A percentile compares a stretch with the other conserved stretches of the same genome.
phyloP scores from a whole-genome alignment of 1,284 basidiomycete genomes.

The Ganoderma meredithae region DNA sequence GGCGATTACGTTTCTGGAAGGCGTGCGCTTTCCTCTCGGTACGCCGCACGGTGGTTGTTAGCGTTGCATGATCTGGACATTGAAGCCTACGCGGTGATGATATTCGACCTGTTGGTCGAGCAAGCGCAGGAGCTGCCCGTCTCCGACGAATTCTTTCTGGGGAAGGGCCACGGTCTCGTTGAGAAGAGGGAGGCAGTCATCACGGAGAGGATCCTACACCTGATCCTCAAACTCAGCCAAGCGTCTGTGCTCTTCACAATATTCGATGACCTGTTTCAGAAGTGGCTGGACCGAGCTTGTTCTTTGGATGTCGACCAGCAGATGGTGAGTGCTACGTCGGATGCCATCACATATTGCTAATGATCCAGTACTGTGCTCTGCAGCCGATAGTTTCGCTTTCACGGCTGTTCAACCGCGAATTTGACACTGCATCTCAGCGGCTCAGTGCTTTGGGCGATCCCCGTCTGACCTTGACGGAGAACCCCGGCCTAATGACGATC shows the following conservation, averaged over 20 bases:
- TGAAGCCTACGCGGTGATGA: slow-evolving; percentile 51
- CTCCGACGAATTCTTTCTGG: slow-evolving; percentile 36
- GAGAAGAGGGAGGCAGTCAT: slow-evolving; percentile 26
- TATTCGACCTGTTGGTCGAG: slow-evolving; percentile 60
- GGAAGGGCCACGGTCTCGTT: slow-evolving; percentile 28
- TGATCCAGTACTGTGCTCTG: not conserved
- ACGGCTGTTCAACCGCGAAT: slow-evolving; percentile 64
- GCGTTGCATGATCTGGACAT: slow-evolving; percentile 68
- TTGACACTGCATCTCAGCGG: slow-evolving; percentile 47
- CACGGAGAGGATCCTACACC: slow-evolving; percentile 53
- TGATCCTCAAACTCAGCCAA: slow-evolving; percentile 62
- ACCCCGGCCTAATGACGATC: slow-evolving; percentile 41
- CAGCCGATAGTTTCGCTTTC: slow-evolving; percentile 63
- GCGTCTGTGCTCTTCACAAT: slow-evolving; percentile 63
- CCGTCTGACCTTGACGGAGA: slow-evolving; percentile 39
- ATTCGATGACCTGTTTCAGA: slow-evolving; percentile 67
- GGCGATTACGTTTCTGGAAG: slow-evolving; percentile 69
- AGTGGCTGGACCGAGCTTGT: slow-evolving; percentile 66
- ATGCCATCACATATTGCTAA: not conserved
- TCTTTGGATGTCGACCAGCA: slow-evolving; percentile 44
- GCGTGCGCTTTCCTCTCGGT: slow-evolving; percentile 55
- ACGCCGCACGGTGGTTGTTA: slow-evolving; percentile 68
- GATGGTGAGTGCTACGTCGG: slow-evolving; percentile 40
- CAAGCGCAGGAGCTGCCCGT: slow-evolving; percentile 48
- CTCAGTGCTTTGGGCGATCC: slow-evolving; percentile 47